These are phyloP conservation scores for Globisporangium cystogenes DNA, from an alignment of 352 stramenopile genomes.

Conservation along the genomic window DNA sequence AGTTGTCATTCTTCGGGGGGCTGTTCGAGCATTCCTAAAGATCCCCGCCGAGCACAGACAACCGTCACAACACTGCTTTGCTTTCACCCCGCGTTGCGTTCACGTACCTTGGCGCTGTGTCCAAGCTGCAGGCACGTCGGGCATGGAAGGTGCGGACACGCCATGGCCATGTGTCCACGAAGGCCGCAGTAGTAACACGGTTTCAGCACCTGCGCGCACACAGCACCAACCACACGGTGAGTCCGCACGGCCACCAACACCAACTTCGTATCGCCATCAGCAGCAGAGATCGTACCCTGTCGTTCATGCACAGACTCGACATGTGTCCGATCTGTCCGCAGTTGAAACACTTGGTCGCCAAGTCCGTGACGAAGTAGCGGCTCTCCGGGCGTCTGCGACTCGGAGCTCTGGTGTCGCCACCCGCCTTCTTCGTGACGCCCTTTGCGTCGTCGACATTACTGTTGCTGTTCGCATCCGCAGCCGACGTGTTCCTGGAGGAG, in stretches of 20 bases:
- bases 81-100: too few relatives aligned
- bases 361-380: slow-evolving; percentile 77
- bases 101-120: slow-evolving; percentile 49
- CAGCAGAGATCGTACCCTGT: slow-evolving; percentile 20
- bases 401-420: slow-evolving; percentile 14
- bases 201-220: slow-evolving; percentile 28
- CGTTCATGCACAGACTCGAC: slow-evolving; percentile 69
- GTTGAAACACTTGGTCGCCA: slow-evolving; percentile 83
- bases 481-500: slow-evolving; percentile 6
- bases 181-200: slow-evolving; percentile 81
- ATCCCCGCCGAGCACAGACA: background rate
- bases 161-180: slow-evolving; percentile 63
- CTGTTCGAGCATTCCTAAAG: slow-evolving; percentile 55
- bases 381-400: slow-evolving; percentile 57
- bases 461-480: background rate
- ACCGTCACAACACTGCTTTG: background rate
- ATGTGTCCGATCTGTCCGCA: slow-evolving; percentile 78
- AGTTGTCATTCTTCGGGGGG: slow-evolving; percentile 31
- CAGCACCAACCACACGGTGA: background rate
- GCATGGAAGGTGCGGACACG: slow-evolving; percentile 65
- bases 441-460: slow-evolving; percentile 4
- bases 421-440: slow-evolving; percentile 17
- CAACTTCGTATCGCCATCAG: background rate
- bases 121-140: slow-evolving; percentile 59
- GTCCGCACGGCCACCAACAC: background rate